Evolutionary conservation across 176 grass and related monocot genomes (phyloP).

Genomic region (Cenchrus purpureus): DNA sequence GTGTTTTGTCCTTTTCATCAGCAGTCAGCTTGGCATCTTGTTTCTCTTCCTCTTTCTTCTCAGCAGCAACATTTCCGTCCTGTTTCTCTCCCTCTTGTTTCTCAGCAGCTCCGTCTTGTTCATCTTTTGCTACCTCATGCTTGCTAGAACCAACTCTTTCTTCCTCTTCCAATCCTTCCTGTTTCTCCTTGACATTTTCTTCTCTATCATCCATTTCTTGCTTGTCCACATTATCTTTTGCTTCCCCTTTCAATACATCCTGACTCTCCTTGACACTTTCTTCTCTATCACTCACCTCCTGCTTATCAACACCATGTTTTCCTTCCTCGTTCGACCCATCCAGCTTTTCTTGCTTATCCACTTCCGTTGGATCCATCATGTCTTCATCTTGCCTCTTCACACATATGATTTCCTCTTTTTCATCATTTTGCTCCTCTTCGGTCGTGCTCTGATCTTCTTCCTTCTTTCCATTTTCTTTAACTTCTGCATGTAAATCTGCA

Average conservation of each 20-base stretch:
- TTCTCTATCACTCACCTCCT: neutral
- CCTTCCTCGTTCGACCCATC: constrained; percentile 16
- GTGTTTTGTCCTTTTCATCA: neutral
- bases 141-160: neutral
- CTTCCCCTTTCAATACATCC: constrained; percentile 26
- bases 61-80: neutral
- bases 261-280: neutral
- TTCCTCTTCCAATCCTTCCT: constrained; percentile 16
- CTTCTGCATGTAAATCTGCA: neutral
- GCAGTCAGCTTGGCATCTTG: neutral
- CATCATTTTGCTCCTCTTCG: neutral
- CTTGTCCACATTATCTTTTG: neutral
- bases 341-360: constrained; percentile 12
- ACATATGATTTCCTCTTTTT: neutral
- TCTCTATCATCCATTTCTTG: neutral
- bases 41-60: neutral
- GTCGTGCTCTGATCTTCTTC: constrained; percentile 22
- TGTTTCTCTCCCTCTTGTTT: constrained; percentile 22
- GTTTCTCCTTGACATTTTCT: neutral
- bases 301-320: neutral
- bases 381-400: constrained; percentile 1
- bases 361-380: neutral
- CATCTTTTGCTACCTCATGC: neutral
- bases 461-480: constrained; percentile 13
- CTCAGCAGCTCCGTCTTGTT: neutral